Percentiles rank a stretch among this genome's conserved stretches.
These are phyloP conservation scores for Stagonosporopsis chrysanthemi DNA, from an alignment of 2,329 filamentous ascomycete species.

Conservation along the genomic window DNA sequence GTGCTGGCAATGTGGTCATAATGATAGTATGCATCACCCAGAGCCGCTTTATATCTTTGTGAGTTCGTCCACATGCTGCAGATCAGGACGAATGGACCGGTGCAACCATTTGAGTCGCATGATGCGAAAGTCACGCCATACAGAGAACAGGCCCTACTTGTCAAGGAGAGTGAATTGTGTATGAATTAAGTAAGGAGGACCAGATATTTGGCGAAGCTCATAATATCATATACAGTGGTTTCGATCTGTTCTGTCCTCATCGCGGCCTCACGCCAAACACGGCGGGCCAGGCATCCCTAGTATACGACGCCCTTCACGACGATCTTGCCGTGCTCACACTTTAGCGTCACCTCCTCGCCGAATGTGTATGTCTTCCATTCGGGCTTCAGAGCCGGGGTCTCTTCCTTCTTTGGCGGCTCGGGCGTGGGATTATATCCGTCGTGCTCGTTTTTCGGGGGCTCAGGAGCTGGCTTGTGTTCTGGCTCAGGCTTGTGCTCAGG, in stretches of 20 bases:
- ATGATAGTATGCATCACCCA: too few relatives aligned
- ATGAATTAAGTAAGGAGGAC: too few relatives aligned
- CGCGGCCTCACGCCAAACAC: not conserved
- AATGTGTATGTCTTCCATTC: constrained; percentile 17
- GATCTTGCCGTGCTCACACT: constrained; percentile 24
- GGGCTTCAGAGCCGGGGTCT: constrained; percentile 1
- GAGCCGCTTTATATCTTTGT: too few relatives aligned
- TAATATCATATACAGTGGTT: not conserved
- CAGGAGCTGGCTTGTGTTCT: constrained; percentile 1
- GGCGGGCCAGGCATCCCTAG: not conserved
- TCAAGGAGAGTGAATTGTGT: too few relatives aligned
- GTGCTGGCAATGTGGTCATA: too few relatives aligned
- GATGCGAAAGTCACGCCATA: too few relatives aligned
- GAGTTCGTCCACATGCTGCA: too few relatives aligned
- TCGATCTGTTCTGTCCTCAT: not conserved
- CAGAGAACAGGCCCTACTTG: too few relatives aligned
- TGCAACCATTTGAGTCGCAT: too few relatives aligned
- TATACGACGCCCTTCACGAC: constrained; percentile 17
- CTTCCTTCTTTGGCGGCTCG: constrained; percentile 7
- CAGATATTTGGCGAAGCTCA: not conserved
- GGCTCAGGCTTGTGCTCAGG: not conserved
- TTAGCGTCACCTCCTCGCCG: constrained; percentile 23
- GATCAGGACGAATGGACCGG: too few relatives aligned
- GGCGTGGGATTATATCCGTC: constrained; percentile 1
- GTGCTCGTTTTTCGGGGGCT: not conserved